A percentile compares a stretch with the other conserved stretches of the same genome.
Evolutionary conservation across 257 asterid species (phyloP).

Genomic region (Mentha longifolia): DNA sequence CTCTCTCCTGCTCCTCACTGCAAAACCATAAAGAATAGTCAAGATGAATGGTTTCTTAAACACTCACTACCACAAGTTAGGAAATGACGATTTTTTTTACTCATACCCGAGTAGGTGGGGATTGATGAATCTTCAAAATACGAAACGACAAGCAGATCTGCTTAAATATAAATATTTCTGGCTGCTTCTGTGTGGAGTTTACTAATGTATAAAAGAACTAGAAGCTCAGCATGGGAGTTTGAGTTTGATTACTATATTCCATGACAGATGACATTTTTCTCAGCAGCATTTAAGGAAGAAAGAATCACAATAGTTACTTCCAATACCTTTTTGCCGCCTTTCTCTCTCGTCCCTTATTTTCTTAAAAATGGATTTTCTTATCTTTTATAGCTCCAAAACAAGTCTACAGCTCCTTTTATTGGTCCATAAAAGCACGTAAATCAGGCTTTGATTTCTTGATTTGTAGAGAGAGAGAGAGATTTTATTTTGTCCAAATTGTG

Average conservation of each 20-base stretch:
- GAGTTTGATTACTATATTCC: background rate
- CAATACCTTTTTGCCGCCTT: background rate
- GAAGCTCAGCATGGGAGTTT: background rate
- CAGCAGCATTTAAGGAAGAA: background rate
- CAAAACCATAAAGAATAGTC: background rate
- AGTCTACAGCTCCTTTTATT: background rate
- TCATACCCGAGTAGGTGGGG: background rate
- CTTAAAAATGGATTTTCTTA: background rate
- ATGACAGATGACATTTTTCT: background rate
- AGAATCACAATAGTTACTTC: background rate
- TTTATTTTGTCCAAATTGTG: too few species aligned
- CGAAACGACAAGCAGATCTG: background rate
- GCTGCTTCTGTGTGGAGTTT: slow-evolving; percentile 4
- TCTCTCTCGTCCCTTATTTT: background rate
- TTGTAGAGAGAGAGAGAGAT: background rate
- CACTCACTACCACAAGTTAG: background rate
- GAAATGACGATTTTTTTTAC: background rate
- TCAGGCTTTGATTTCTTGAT: background rate
- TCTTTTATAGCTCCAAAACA: background rate
- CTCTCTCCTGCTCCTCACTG: too few species aligned
- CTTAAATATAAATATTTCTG: background rate
- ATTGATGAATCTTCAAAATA: background rate
- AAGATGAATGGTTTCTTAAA: background rate
- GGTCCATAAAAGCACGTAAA: background rate
- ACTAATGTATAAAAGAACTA: background rate